These are phyloP conservation scores for Aphanomyces stellatus DNA, from an alignment of 352 stramenopile species.

Conservation along the genomic window DNA sequence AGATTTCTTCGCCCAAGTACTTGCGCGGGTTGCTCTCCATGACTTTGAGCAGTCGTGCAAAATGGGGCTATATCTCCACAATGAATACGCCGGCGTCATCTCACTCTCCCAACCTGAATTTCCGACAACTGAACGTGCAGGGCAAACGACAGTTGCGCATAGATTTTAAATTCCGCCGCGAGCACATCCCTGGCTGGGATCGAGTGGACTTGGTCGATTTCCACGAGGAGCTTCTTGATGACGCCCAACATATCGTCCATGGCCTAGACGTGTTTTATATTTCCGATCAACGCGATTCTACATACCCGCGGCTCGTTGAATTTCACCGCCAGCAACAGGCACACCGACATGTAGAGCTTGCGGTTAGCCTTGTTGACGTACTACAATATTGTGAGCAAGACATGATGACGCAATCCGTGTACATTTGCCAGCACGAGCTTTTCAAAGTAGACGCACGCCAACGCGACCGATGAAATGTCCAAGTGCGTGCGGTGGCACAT, in stretches of 20 bases:
- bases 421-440: slow-evolving; percentile 90
- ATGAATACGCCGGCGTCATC: not conserved
- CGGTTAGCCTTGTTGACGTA: slow-evolving; percentile 95
- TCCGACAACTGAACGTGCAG: slow-evolving; percentile 75
- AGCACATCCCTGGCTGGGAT: slow-evolving; percentile 78
- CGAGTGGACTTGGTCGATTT: slow-evolving; percentile 74
- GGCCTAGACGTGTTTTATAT: slow-evolving; percentile 26
- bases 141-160: slow-evolving; percentile 83
- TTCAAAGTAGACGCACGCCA: slow-evolving; percentile 96
- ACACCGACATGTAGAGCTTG: slow-evolving; percentile 94
- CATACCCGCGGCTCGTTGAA: slow-evolving; percentile 68
- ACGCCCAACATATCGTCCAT: slow-evolving; percentile 52
- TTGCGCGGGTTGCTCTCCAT: slow-evolving; percentile 85
- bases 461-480: slow-evolving; percentile 90
- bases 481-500: slow-evolving; percentile 72
- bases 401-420: too few relatives aligned
- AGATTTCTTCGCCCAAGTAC: slow-evolving; percentile 83
- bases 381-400: too few relatives aligned
- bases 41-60: slow-evolving; percentile 71
- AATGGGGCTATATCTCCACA: slow-evolving; percentile 42
- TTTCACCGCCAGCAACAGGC: slow-evolving; percentile 92
- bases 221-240: slow-evolving; percentile 58
- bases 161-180: slow-evolving; percentile 84
- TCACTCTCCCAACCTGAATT: slow-evolving; percentile 29
- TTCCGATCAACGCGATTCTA: not conserved